These are phyloP conservation scores for Claviceps capensis DNA, from an alignment of 2,329 filamentous ascomycete genomes.

Conservation along the genomic window DNA sequence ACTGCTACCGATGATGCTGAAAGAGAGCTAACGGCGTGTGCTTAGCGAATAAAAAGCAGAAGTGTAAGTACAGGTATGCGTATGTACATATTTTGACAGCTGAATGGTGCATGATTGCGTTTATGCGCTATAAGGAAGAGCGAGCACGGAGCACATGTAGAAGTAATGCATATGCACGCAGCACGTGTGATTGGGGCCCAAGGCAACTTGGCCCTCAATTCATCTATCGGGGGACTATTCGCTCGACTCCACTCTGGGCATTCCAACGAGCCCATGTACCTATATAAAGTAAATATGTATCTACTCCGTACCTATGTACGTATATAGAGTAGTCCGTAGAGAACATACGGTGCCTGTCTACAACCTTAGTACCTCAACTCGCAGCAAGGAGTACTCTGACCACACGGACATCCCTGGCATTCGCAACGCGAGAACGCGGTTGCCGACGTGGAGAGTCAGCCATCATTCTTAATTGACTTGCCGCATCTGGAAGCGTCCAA, in stretches of 20 bases:
- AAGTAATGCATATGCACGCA: too few species aligned
- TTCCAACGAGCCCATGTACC: not conserved
- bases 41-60: not conserved
- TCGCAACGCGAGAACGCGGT: conserved; percentile 19
- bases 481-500: not conserved
- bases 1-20: not conserved
- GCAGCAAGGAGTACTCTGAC: not conserved
- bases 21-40: not conserved
- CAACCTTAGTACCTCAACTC: too few species aligned
- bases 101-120: not conserved
- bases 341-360: too few species aligned
- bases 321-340: too few species aligned
- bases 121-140: not conserved
- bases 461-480: conserved; percentile 7
- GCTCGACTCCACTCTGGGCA: not conserved
- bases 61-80: not conserved
- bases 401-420: conserved; percentile 5
- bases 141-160: not conserved
- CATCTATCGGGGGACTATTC: not conserved
- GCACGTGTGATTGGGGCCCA: too few species aligned
- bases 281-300: not conserved
- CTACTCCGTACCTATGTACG: too few species aligned
- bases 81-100: not conserved
- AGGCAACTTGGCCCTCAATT: not conserved
- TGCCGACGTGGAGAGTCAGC: conserved; percentile 1